Percentiles rank a stretch among this genome's conserved stretches.
Conservation (phyloP, 2,329 filamentous ascomycete species). For the Chrysoporthe cubensis region DNA sequence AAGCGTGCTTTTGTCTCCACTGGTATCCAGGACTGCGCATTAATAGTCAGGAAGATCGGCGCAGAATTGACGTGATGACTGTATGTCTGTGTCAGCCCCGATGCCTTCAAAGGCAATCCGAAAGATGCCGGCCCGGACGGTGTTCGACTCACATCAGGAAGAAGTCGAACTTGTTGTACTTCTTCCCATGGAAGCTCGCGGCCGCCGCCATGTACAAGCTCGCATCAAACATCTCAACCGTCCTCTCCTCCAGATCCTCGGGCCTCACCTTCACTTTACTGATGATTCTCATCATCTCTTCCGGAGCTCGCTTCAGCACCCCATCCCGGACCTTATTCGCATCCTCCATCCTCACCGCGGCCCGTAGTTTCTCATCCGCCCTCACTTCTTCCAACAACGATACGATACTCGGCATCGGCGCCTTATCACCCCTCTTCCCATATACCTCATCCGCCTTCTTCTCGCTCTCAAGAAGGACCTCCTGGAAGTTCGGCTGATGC, state of each 20-base stretch:
- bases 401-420: conserved; percentile 49
- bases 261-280: conserved; percentile 60
- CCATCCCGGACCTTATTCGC: conserved; percentile 71
- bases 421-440: conserved; percentile 35
- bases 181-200: conserved; percentile 65
- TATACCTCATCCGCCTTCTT: conserved; percentile 42
- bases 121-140: neutral
- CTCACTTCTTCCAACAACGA: conserved; percentile 65
- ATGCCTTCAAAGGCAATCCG: neutral
- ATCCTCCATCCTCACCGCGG: conserved; percentile 55
- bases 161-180: conserved; percentile 79
- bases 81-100: conserved; percentile 30
- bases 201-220: conserved; percentile 52
- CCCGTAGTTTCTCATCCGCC: conserved; percentile 58
- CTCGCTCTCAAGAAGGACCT: conserved; percentile 60
- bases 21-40: conserved; percentile 64
- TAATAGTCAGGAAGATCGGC: conserved; percentile 75
- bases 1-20: conserved; percentile 66
- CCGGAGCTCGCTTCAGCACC: conserved; percentile 63
- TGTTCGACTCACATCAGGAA: conserved; percentile 59
- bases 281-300: conserved; percentile 66
- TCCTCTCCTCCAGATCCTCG: conserved; percentile 59
- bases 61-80: conserved; percentile 76
- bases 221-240: conserved; percentile 70
- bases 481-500: conserved; percentile 61